Percentiles rank a stretch among this genome's conserved stretches.
phyloP scores from a whole-genome alignment of 1,284 basidiomycete species.

The Psilocybe mexicana region DNA sequence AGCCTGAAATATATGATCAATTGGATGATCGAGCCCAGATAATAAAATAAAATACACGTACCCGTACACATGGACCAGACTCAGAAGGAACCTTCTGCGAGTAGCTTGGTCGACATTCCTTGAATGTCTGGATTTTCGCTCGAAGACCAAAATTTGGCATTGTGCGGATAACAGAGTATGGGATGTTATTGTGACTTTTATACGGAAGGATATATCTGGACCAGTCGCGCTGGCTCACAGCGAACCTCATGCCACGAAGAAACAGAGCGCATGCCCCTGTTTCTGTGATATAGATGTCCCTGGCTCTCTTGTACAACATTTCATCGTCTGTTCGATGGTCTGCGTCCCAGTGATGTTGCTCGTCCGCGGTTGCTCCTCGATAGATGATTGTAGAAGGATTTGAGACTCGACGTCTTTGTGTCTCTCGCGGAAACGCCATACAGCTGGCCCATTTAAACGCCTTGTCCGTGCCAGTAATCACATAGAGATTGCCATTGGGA shows the following conservation, averaged over 20 bases:
- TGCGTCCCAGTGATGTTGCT: not conserved
- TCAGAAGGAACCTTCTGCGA: not conserved
- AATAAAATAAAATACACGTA: too few relatives aligned
- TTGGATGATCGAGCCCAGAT: not conserved
- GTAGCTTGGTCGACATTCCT: not conserved
- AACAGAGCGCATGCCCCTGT: not conserved
- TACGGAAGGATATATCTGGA: too few relatives aligned
- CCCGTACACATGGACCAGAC: not conserved
- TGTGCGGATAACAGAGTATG: not conserved
- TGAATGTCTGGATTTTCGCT: not conserved
- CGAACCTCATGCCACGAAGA: constrained; percentile 3
- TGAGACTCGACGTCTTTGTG: too few relatives aligned
- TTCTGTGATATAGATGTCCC: not conserved
- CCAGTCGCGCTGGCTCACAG: not conserved
- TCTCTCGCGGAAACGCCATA: not conserved
- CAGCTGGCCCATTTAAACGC: constrained; percentile 2
- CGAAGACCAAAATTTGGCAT: too few relatives aligned
- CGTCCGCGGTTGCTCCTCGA: too few relatives aligned
- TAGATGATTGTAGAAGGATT: too few relatives aligned
- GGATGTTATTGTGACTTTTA: not conserved
- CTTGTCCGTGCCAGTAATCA: constrained; percentile 19
- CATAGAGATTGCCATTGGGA: constrained; percentile 13
- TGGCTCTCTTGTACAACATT: not conserved
- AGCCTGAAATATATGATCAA: not conserved
- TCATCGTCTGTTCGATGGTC: not conserved